Evolutionary conservation across 2,329 filamentous ascomycete genomes (phyloP).

Genomic region (Helotiales sp.): DNA sequence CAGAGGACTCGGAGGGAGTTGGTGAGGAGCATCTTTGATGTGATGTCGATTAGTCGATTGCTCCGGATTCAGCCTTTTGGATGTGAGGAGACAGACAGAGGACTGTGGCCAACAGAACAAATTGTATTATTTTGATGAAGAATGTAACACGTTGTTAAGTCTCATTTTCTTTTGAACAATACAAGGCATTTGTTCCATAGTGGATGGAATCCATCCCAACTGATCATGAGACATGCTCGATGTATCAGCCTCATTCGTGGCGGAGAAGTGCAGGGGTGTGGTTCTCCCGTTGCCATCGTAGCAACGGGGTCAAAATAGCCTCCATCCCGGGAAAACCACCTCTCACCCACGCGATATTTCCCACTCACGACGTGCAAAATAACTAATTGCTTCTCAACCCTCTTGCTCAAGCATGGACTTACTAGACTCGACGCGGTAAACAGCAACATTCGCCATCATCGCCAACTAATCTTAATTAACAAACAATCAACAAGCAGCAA

Average conservation of each 20-base stretch:
- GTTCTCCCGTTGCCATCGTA: conserved; percentile 2
- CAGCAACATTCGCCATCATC: conserved; percentile 23
- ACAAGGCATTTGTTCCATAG: neutral
- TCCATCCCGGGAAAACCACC: conserved; percentile 7
- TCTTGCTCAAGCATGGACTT: conserved; percentile 36
- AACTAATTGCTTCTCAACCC: conserved; percentile 27
- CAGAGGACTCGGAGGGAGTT: conserved; percentile 38
- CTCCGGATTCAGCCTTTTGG: neutral
- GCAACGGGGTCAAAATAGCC: conserved; percentile 22
- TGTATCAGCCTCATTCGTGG: neutral
- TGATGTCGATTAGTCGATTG: neutral
- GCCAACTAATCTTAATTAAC: conserved; percentile 26
- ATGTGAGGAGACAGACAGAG: neutral
- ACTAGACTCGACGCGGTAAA: conserved; percentile 29
- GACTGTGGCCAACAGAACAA: neutral
- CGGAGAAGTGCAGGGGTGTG: conserved; percentile 7
- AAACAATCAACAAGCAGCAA: neutral
- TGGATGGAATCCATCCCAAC: neutral
- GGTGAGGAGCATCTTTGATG: conserved; percentile 29
- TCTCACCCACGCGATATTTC: conserved; percentile 37
- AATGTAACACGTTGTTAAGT: neutral
- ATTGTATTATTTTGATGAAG: neutral
- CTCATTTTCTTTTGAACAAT: neutral
- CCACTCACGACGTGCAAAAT: conserved; percentile 37
- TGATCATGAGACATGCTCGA: conserved; percentile 5